Base-by-base conservation (phyloP, 192 early-diverging fungal species). In the Globomyces pollinis-pini region DNA sequence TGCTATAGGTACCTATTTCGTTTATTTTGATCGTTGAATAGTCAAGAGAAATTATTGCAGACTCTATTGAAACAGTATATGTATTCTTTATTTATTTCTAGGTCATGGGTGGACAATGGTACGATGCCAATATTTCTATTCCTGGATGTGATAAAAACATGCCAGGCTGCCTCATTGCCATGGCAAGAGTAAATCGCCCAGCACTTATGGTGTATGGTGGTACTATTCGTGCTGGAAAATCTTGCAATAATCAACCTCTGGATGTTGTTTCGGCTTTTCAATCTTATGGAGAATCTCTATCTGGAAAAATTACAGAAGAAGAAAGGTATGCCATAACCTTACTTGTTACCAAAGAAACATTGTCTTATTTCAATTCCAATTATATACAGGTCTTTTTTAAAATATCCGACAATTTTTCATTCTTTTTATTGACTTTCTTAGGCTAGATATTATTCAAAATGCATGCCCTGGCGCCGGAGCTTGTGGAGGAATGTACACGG, bases 401-500 rank as follows among this genome's bases (percentile, higher is more conserved):
- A n/a, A n/a, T n/a, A n/a, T n/a, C n/a, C n/a, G n/a, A n/a, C n/a
- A n/a, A n/a, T n/a, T n/a, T n/a, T n/a, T n/a, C n/a, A n/a, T n/a
- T n/a, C n/a, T n/a, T n/a, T n/a, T n/a, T n/a, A n/a, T n/a, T n/a
- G n/a, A n/a, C n/a, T n/a, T n/a, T n/a, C n/a, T n/a, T n/a, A n/a
- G n/a, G 9, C 30, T 50, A 28, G 80, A 82, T 50, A 69, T 82
- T 54, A 67, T 82, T 38, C 45, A 61, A 16, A 23, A 82, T 55
- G 43, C 75, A 5, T 84, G 81, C 47, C 81, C 81, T 6, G 96
- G 96, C 29, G 81, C 94, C 32, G 96, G 96, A 54, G 93, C 92
- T 12, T 99, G 96, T 73, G 96, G 96, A 64, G 96, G 96, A 49
- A 99, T 99, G 96, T 95, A 92, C 74, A 96, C 94, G 1, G 94